Evolutionary conservation across 768 basidiomycete species (phyloP).

Genomic region (Suillus bovinus): DNA sequence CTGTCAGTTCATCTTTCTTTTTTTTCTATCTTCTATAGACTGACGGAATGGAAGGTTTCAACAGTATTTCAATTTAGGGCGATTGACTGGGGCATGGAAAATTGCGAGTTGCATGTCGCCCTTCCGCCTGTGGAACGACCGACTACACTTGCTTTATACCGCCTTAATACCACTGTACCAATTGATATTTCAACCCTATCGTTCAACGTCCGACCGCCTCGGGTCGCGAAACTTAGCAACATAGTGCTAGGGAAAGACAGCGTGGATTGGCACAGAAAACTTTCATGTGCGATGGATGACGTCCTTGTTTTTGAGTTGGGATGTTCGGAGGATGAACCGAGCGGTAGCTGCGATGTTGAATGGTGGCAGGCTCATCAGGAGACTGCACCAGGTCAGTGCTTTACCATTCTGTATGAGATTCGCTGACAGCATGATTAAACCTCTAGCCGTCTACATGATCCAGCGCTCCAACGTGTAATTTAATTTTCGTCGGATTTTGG

Average conservation of each 20-base stretch:
- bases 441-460: not conserved
- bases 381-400: not conserved
- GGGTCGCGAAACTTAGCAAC: not conserved
- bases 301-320: not conserved
- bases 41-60: not conserved
- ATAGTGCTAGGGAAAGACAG: not conserved
- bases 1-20: not conserved
- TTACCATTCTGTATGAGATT: not conserved
- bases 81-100: not conserved
- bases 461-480: not conserved
- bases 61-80: not conserved
- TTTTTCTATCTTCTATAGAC: not conserved
- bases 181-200: not conserved
- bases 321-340: not conserved
- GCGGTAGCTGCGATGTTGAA: not conserved
- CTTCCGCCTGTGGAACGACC: not conserved
- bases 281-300: constrained; percentile 1
- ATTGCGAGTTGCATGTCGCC: not conserved
- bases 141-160: not conserved
- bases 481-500: not conserved
- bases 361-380: not conserved
- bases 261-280: not conserved
- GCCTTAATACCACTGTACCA: not conserved
- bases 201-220: not conserved
- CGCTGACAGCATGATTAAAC: not conserved